phyloP scores from a whole-genome alignment of 306 rosid genomes.

The Betula pendula region DNA sequence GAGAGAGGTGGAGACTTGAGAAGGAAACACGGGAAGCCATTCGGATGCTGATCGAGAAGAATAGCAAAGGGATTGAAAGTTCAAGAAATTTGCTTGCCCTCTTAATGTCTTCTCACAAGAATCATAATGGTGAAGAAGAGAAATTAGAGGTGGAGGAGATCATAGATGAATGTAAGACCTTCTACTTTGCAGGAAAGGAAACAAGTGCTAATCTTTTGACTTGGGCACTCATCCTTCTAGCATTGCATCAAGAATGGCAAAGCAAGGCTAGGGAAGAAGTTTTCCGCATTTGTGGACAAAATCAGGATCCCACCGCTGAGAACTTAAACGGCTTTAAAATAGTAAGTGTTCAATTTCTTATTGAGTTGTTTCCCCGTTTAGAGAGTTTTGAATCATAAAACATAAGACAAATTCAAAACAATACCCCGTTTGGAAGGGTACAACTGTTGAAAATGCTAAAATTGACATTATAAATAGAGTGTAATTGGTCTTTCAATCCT shows the following conservation, averaged over 20 bases:
- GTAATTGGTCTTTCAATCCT: no score
- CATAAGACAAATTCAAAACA: no score
- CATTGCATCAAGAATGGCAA: conserved; percentile 63
- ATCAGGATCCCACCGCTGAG: conserved; percentile 26
- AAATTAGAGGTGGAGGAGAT: conserved; percentile 41
- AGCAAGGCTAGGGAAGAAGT: conserved; percentile 54
- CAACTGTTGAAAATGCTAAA: no score
- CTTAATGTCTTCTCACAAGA: conserved; percentile 44
- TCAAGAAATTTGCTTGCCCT: conserved; percentile 43
- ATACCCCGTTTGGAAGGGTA: no score
- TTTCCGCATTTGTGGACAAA: conserved; percentile 24
- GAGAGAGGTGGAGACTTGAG: conserved; percentile 45
- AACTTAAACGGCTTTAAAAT: conserved; percentile 39
- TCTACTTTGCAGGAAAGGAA: conserved; percentile 59
- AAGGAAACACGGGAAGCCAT: conserved; percentile 40
- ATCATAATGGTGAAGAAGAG: conserved; percentile 36
- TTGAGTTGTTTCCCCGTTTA: no score
- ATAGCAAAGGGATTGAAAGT: conserved; percentile 1
- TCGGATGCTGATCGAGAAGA: conserved; percentile 30
- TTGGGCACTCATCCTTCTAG: conserved; percentile 50
- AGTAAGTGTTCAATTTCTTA: conserved; percentile 31
- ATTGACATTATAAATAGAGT: no score
- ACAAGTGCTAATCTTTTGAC: conserved; percentile 43
- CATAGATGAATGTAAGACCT: conserved; percentile 47
- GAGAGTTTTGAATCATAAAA: no score